Conservation (phyloP, 371 early-diverging fungal genomes). For the Rozella allomycis region DNA sequence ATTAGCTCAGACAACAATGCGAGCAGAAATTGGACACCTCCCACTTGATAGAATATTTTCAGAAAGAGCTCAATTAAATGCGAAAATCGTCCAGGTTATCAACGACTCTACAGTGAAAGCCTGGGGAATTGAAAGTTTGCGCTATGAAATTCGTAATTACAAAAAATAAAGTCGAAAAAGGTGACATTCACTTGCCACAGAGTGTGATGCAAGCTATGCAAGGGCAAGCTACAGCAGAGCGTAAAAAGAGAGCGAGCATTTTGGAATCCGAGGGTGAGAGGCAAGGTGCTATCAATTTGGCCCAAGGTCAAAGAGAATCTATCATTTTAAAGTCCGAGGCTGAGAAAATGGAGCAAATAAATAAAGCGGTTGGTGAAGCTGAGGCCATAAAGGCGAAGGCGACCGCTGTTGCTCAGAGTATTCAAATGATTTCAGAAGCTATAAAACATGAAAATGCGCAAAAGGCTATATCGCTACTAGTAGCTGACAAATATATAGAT, state of each 20-base stretch:
- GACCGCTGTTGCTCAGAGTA: constrained; percentile 54
- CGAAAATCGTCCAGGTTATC: constrained; percentile 82
- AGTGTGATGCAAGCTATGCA: constrained; percentile 94
- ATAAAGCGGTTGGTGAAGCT: constrained; percentile 45
- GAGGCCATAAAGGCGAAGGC: constrained; percentile 73
- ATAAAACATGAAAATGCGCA: constrained; percentile 44
- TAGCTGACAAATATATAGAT: constrained; percentile 93
- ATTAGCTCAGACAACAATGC: constrained; percentile 93
- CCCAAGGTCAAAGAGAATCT: constrained; percentile 82
- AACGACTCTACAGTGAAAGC: constrained; percentile 63
- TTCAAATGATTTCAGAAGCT: constrained; percentile 51
- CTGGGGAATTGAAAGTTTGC: constrained; percentile 87
- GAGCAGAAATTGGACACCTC: constrained; percentile 94
- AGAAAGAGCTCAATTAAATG: constrained; percentile 73
- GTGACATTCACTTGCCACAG: constrained; percentile 82
- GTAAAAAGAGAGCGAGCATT: constrained; percentile 87
- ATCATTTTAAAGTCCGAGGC: constrained; percentile 87
- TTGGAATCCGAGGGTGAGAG: constrained; percentile 78
- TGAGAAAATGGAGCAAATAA: constrained; percentile 63
- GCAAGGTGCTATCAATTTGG: constrained; percentile 89
- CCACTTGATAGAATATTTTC: constrained; percentile 85
- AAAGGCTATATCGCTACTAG: constrained; percentile 70
- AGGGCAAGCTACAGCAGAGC: constrained; percentile 85
- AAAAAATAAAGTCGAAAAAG: too few species aligned
- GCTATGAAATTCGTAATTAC: constrained; percentile 53